Evolutionary conservation across 1,284 basidiomycete species (phyloP), one percentile per base, ranked within the genome.

Genomic region (Erythrobasidium hasegawianum): DNA sequence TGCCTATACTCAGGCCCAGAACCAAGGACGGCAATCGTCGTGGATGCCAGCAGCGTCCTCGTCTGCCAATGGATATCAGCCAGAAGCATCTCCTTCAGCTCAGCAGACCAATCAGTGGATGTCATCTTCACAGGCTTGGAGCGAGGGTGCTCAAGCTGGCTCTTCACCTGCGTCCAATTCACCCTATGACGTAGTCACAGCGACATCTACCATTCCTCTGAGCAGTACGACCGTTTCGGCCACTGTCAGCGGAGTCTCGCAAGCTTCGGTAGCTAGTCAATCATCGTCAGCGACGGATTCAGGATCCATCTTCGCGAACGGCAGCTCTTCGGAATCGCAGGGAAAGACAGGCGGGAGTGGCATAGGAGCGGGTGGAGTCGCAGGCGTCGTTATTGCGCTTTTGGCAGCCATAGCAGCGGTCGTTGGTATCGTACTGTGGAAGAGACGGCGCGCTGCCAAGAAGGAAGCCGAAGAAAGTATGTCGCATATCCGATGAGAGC

Each of bases 381-480:
- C 61, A 29, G 61, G 61, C n/a, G 56, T 64, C 22, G 61, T 49
- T 7, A 29, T 64, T 7, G 53, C 61, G 39, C 16, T 55, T 2
- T 7, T 64, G 3, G 61, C 40, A 4, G 10, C 56, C 16, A n/a
- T 57, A 45, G 61, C 54, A n/a, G 61, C 16, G 8, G 16, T 47
- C 45, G 22, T 16, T 5, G 45, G 24, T 1, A 24, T 61, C 9
- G 22, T 57, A 13, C 39, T 64, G 11, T 55, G 40, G 29, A 55
- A 53, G 18, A 52, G 53, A n/a, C 38, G 45, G 1, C 55, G 49
- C 40, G 41, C 33, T 33, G 26, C 22, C 47, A 38, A 64, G 18
- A 49, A n/a, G 24, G 54, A 38, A n/a, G 53, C 39, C 13, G 40
- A 33, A 13, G 24, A 22, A 8, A 22, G 20, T 33, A 33, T 33